Conservation (phyloP, 2,329 filamentous ascomycete species). For the Colletotrichum tropicale region DNA sequence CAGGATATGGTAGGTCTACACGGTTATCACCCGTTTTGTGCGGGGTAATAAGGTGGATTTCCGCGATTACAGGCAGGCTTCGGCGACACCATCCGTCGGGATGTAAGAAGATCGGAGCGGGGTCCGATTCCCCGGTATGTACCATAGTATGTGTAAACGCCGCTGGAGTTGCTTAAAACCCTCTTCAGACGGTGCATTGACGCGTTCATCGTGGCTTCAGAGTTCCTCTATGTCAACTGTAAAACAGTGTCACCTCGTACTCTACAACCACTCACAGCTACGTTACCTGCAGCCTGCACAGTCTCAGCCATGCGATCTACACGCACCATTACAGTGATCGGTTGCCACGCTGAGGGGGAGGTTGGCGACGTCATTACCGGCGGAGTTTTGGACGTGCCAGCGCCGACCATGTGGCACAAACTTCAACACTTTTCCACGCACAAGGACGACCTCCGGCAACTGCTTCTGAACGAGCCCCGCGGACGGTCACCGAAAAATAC, state of each 20-base stretch:
- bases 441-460: slow-evolving; percentile 36
- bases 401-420: slow-evolving; percentile 53
- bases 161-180: neutral
- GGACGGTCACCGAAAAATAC: slow-evolving; percentile 39
- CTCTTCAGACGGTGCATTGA: neutral
- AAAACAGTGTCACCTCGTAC: neutral
- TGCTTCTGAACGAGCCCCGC: slow-evolving; percentile 44
- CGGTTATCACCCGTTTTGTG: neutral
- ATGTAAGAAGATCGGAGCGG: neutral
- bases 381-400: slow-evolving; percentile 47
- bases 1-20: neutral
- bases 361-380: slow-evolving; percentile 54
- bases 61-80: neutral
- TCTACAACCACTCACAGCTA: neutral
- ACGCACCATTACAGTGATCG: slow-evolving; percentile 33
- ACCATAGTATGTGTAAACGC: too few species aligned
- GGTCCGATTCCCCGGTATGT: neutral
- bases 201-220: neutral
- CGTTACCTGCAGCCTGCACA: neutral
- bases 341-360: slow-evolving; percentile 44
- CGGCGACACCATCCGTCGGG: neutral
- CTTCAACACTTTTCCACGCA: slow-evolving; percentile 43
- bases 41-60: neutral
- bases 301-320: slow-evolving; percentile 7
- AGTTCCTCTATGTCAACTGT: neutral